phyloP scores from a whole-genome alignment of 1,139 yeast species.

The Zygosaccharomyces pseudobailii region DNA sequence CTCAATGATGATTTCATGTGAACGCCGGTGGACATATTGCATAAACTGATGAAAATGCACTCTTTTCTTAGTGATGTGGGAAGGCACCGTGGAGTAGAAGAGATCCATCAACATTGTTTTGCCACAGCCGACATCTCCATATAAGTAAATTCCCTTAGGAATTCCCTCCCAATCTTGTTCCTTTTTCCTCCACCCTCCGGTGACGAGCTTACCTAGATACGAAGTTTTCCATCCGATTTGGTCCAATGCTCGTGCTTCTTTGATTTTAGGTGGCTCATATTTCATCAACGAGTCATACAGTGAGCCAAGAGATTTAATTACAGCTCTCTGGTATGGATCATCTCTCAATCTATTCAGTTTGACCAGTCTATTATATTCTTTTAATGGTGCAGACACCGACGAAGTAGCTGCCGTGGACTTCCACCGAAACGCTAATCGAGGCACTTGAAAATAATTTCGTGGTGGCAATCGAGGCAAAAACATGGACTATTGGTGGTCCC shows the following conservation, averaged over 20 bases:
- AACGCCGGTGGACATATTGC: constrained; percentile 87
- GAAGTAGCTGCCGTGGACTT: neutral
- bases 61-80: constrained; percentile 67
- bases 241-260: constrained; percentile 44
- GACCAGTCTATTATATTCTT: constrained; percentile 58
- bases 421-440: neutral
- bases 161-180: constrained; percentile 26
- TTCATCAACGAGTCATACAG: constrained; percentile 45
- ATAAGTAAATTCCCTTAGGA: constrained; percentile 81
- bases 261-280: constrained; percentile 55
- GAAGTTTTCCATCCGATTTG: constrained; percentile 43
- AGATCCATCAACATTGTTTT: constrained; percentile 97
- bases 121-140: constrained; percentile 98
- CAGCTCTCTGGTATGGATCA: constrained; percentile 63
- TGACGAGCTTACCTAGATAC: constrained; percentile 32
- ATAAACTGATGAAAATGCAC: constrained; percentile 95
- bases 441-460: neutral
- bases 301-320: constrained; percentile 49
- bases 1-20: constrained; percentile 54
- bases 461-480: neutral
- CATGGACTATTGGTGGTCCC: neutral
- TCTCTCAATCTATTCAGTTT: constrained; percentile 49
- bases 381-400: constrained; percentile 43
- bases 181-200: neutral
- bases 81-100: constrained; percentile 78